These are phyloP conservation scores for Micromonas pusilla DNA, from an alignment of 139 green algal species.

Conservation along the genomic window DNA sequence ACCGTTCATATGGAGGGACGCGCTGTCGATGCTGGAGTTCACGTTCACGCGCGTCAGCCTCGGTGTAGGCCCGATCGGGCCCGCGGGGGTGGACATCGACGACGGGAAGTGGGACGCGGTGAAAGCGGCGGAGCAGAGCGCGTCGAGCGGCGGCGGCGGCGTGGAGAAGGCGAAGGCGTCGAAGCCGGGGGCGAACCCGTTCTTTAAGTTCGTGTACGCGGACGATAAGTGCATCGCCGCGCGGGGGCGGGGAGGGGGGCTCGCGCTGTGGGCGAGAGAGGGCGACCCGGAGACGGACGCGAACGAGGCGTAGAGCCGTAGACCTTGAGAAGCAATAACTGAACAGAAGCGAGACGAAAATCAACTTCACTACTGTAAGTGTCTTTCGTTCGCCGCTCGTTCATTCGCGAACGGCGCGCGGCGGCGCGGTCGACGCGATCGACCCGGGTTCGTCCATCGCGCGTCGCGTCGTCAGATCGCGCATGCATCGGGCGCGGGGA, in stretches of 20 bases:
- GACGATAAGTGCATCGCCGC: slow-evolving; percentile 38
- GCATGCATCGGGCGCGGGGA: too few relatives aligned
- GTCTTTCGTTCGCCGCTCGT: too few relatives aligned
- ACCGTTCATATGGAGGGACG: slow-evolving; percentile 29
- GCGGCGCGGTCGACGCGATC: too few relatives aligned
- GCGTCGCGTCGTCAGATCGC: too few relatives aligned
- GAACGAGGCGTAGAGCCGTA: too few relatives aligned
- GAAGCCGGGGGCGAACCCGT: slow-evolving; percentile 31
- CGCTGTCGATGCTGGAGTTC: slow-evolving; percentile 37
- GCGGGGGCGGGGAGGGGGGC: slow-evolving; percentile 30
- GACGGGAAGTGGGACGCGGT: slow-evolving; percentile 12
- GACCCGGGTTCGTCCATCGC: too few relatives aligned
- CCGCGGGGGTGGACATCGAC: slow-evolving; percentile 26
- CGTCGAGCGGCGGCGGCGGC: slow-evolving; percentile 15
- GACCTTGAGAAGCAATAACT: too few relatives aligned
- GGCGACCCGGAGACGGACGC: slow-evolving; percentile 4
- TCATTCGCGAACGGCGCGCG: too few relatives aligned
- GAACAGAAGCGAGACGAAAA: too few relatives aligned
- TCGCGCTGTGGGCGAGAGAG: slow-evolving; percentile 35
- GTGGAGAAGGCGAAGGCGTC: slow-evolving; percentile 19
- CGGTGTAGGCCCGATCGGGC: slow-evolving; percentile 26
- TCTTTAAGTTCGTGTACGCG: slow-evolving; percentile 40
- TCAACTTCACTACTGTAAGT: too few relatives aligned
- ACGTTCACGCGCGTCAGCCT: slow-evolving; percentile 36
- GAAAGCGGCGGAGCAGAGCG: slow-evolving; percentile 6